phyloP scores from a whole-genome alignment of 108 stramenopile species.

The Pseudonitzschia delicatissima region DNA sequence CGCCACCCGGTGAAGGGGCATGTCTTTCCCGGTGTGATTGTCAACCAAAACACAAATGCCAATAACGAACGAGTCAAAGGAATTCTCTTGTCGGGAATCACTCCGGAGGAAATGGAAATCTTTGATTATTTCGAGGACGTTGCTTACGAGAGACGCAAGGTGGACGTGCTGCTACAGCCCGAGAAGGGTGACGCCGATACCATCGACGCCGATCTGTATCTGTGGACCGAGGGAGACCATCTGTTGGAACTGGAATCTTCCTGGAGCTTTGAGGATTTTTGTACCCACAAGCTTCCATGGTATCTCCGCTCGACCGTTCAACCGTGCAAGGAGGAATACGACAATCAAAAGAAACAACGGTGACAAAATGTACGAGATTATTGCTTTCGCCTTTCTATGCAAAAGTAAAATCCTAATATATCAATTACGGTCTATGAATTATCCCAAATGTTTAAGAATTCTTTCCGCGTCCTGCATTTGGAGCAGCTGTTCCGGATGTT shows the following conservation, averaged over 20 bases:
- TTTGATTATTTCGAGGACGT: slow-evolving; percentile 71
- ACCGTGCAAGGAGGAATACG: slow-evolving; percentile 41
- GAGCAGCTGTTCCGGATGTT: too few species aligned
- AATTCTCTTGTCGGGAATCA: slow-evolving; percentile 38
- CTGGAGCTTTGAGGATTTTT: slow-evolving; percentile 54
- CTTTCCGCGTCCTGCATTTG: too few species aligned
- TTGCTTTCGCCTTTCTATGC: too few species aligned
- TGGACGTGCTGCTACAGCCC: slow-evolving; percentile 21
- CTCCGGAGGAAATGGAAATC: slow-evolving; percentile 38
- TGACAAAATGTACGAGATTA: too few species aligned
- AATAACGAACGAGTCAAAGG: slow-evolving; percentile 30
- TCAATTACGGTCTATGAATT: too few species aligned
- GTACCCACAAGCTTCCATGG: slow-evolving; percentile 35
- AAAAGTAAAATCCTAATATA: too few species aligned
- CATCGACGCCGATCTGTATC: slow-evolving; percentile 38
- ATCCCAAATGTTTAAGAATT: too few species aligned
- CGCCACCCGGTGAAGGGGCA: slow-evolving; percentile 51
- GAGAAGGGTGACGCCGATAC: not conserved
- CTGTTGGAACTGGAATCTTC: slow-evolving; percentile 34
- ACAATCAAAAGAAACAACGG: not conserved
- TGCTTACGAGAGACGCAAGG: slow-evolving; percentile 46
- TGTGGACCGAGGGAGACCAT: slow-evolving; percentile 40
- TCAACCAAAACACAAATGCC: not conserved
- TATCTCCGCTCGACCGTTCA: slow-evolving; percentile 50
- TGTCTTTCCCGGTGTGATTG: slow-evolving; percentile 61